A percentile compares a stretch with the other conserved stretches of the same genome.
Evolutionary conservation across 129 eudicot genomes (phyloP).

Genomic region (Smallanthus sonchifolius): DNA sequence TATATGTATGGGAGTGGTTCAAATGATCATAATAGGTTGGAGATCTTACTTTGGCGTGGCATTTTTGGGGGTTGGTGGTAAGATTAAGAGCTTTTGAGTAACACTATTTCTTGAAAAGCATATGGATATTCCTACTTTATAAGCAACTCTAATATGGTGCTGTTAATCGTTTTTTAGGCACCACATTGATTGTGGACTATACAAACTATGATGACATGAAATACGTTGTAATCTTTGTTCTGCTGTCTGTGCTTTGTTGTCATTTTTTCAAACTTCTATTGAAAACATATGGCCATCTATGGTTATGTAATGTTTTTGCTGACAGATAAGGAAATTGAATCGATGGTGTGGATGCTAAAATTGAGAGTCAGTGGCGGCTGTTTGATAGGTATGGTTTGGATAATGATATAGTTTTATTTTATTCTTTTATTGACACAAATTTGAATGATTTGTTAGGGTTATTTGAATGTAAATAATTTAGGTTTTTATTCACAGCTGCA

Average conservation of each 20-base stretch:
- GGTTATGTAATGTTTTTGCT: not conserved
- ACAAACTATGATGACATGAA: constrained; percentile 95
- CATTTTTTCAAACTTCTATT: not conserved
- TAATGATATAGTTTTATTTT: too few species aligned
- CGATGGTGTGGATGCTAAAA: too few species aligned
- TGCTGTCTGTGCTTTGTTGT: not conserved
- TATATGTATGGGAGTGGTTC: too few species aligned
- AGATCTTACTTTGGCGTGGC: too few species aligned
- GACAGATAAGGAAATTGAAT: constrained; percentile 80
- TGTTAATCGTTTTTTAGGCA: constrained; percentile 44
- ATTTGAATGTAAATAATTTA: too few species aligned
- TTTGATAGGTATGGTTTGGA: too few species aligned
- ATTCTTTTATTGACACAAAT: too few species aligned
- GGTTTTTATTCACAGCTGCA: too few species aligned
- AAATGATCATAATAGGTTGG: too few species aligned
- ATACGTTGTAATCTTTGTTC: constrained; percentile 57
- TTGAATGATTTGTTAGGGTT: too few species aligned
- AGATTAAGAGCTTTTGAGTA: not conserved
- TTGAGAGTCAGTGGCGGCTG: too few species aligned
- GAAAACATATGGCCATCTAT: not conserved
- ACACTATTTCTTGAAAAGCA: not conserved
- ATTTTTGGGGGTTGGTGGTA: too few species aligned
- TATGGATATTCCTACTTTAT: not conserved
- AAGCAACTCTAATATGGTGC: not conserved
- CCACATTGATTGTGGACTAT: constrained; percentile 90